Base-by-base conservation (phyloP, 2,329 filamentous ascomycete species). In the Torrubiellomyces zombiae region DNA sequence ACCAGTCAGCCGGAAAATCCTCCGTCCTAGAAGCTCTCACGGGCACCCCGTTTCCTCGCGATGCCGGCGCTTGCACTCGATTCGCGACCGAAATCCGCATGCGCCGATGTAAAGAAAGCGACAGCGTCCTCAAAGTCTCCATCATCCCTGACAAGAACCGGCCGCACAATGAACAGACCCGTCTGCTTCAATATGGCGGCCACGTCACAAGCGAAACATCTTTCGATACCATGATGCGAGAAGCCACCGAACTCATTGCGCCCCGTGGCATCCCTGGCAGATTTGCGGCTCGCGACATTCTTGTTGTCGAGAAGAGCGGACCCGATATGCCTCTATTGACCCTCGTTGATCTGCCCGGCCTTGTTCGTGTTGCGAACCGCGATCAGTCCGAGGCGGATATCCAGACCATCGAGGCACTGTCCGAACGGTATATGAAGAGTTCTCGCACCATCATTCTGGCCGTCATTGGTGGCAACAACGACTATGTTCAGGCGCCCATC, bases 11-110 rank as follows among this genome's bases (percentile, higher is more conserved):
- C 5, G 70, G 70, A 12, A 75, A 75, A 43, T 70, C 63, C 35
- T 73, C 67, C 4, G 64, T 71, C 2, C 56, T 75, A 3, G 67
- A 73, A 37, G 67, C 67, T n/a, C 53, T 75, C 18, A 71, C 67
- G 0, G 65, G 66, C 14, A 67, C 70, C 7, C 59, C 61, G 0
- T 75, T 75, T 22, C 70, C 68, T 0, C 53, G 62, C 28, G 64
- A 67, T 31, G 64, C 65, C 25, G 65, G 59, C 23, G 55, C 70
- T 2, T 75, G 69, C 35, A 75, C 70, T 0, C 53, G 68, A 11
- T 74, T 71, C 31, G 60, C 67, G 4, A 71, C 67, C 14, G 65
- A 72, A 38, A 60, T 73, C 28, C 50, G 65, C 4, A 48, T 70
- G n/a, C 55, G 66, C 32, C 40, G 59, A 36, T 40, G 59, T 14